A percentile compares a stretch with the other conserved stretches of the same genome.
Conservation (phyloP, 2,329 filamentous ascomycete species). For the Alternaria postmessia region DNA sequence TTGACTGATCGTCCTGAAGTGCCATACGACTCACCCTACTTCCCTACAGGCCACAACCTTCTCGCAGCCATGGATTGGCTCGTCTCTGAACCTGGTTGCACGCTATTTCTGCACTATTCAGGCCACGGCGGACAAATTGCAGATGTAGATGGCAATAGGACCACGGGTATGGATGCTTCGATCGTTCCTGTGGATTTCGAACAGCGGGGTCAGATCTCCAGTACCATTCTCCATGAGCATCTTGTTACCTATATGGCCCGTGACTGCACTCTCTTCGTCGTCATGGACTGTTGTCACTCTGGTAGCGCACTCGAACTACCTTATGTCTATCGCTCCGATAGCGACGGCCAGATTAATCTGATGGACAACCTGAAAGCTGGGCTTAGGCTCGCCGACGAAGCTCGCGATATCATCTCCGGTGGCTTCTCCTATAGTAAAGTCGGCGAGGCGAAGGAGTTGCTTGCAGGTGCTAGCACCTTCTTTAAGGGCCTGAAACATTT, state of each 20-base stretch:
- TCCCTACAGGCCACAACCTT: conserved; percentile 55
- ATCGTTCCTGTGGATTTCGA: conserved; percentile 65
- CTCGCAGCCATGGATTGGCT: conserved; percentile 67
- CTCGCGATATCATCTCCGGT: conserved; percentile 59
- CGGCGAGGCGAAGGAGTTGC: conserved; percentile 60
- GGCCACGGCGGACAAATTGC: conserved; percentile 66
- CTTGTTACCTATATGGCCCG: conserved; percentile 62
- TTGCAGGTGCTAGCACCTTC: conserved; percentile 63
- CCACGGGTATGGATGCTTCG: conserved; percentile 56
- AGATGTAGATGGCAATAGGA: conserved; percentile 53
- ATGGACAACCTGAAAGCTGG: conserved; percentile 65
- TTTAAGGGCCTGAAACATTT: conserved; percentile 62
- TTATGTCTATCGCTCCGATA: conserved; percentile 65
- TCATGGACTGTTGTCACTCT: conserved; percentile 70
- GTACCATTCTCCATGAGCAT: conserved; percentile 60
- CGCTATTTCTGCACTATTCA: conserved; percentile 65
- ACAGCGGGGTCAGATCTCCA: conserved; percentile 62
- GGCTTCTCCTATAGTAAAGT: conserved; percentile 61
- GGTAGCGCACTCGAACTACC: conserved; percentile 67
- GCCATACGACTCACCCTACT: conserved; percentile 43
- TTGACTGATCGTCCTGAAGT: conserved; percentile 52
- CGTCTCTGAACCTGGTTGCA: conserved; percentile 61
- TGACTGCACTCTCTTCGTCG: conserved; percentile 61
- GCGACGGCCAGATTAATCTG: conserved; percentile 64
- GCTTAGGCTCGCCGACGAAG: conserved; percentile 59